A percentile compares a stretch with the other conserved stretches of the same genome.
phyloP scores from a whole-genome alignment of 306 rosid species.

The Mimosa bimucronata region DNA sequence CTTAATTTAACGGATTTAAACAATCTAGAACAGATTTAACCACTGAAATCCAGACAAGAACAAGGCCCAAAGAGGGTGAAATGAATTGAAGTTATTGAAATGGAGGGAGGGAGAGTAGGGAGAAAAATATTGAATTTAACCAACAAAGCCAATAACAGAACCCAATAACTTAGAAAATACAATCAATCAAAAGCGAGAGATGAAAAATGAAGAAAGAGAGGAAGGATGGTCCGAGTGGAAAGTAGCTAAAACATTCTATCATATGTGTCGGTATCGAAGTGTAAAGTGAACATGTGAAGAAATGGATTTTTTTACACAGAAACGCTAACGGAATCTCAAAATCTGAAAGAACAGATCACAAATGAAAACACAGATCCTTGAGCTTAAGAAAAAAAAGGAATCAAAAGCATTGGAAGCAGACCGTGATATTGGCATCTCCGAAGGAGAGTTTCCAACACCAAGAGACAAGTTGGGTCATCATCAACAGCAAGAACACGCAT shows the following conservation, averaged over 20 bases:
- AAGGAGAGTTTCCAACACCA: slow-evolving; percentile 75
- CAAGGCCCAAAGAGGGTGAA: background rate
- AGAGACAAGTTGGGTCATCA: slow-evolving; percentile 86
- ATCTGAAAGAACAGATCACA: slow-evolving; percentile 12
- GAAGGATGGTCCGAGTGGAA: background rate
- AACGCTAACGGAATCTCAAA: slow-evolving; percentile 10
- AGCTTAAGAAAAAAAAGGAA: background rate
- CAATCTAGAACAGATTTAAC: background rate
- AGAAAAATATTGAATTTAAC: background rate
- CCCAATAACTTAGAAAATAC: slow-evolving; percentile 3
- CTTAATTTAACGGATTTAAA: background rate
- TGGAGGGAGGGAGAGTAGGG: background rate
- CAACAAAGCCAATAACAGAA: slow-evolving; percentile 9
- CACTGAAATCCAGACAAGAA: slow-evolving; percentile 34
- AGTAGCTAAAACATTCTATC: background rate
- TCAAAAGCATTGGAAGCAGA: slow-evolving; percentile 30
- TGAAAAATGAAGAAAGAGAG: background rate
- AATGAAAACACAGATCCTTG: slow-evolving; percentile 34
- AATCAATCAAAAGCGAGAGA: background rate
- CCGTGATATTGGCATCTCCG: slow-evolving; percentile 94
- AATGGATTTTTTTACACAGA: background rate
- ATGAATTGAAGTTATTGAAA: background rate
- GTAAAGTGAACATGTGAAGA: background rate
- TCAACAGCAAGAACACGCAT: slow-evolving; percentile 99
- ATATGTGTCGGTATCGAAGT: background rate